Percentiles rank a stretch among this genome's conserved stretches.
Conservation (phyloP, 2,329 filamentous ascomycete genomes). For the Chaetomium sp. region DNA sequence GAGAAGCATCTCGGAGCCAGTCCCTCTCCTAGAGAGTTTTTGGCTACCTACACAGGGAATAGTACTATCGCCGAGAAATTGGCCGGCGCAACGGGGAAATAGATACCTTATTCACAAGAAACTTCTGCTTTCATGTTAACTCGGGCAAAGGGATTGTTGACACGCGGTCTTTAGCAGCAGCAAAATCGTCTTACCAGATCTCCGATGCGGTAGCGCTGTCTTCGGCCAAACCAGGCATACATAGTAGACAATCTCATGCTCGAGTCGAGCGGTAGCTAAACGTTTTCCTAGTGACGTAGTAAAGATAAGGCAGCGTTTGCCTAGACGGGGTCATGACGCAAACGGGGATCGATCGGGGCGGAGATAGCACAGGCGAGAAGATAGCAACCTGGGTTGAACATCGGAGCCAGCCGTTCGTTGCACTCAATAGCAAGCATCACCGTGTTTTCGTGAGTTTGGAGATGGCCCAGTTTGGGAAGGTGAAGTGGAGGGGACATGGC, state of each 20-base stretch:
- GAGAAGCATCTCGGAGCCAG: not conserved
- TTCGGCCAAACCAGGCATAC: not conserved
- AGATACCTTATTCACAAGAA: not conserved
- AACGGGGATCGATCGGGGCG: not conserved
- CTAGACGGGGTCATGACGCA: not conserved
- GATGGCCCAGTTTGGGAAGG: no score
- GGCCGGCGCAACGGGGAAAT: slow-evolving; percentile 19
- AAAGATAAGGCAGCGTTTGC: not conserved
- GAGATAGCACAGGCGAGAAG: not conserved
- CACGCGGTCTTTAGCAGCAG: no score
- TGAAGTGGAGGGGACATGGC: no score
- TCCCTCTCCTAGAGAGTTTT: not conserved
- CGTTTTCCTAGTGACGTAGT: not conserved
- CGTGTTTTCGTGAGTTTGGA: no score
- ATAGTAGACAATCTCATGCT: not conserved
- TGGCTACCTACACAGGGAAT: slow-evolving; percentile 2
- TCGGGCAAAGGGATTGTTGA: not conserved
- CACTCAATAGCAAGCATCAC: no score
- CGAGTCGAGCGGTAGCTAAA: not conserved
- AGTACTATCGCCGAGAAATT: slow-evolving; percentile 14
- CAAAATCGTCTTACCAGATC: not conserved
- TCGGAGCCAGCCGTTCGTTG: no score
- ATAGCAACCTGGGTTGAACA: no score
- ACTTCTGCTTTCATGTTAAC: not conserved
- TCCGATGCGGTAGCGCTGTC: not conserved